Conservation (phyloP, 768 basidiomycete species). For the Hygrophorus pudorinus region DNA sequence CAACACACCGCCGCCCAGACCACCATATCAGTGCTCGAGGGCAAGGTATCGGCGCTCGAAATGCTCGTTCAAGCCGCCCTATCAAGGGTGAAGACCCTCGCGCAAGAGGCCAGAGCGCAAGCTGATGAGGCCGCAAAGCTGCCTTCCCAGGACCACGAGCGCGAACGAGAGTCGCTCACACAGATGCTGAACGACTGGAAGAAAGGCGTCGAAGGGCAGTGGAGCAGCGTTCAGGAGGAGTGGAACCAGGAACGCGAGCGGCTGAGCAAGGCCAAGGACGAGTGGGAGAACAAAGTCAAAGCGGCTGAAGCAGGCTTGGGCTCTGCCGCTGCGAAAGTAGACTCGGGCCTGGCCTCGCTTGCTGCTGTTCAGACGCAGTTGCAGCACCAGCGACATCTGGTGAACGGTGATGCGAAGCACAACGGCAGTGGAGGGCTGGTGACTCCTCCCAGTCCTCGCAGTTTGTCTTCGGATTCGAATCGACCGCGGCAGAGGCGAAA, state of each 20-base stretch:
- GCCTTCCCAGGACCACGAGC: constrained; percentile 34
- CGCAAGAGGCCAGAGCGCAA: constrained; percentile 28
- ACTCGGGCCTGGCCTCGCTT: constrained; percentile 7
- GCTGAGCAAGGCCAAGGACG: constrained; percentile 60
- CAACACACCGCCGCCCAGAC: constrained; percentile 71
- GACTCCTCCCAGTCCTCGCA: constrained; percentile 70
- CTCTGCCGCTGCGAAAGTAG: constrained; percentile 15
- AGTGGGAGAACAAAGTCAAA: constrained; percentile 63
- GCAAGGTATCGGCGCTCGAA: constrained; percentile 63
- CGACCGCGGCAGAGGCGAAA: constrained; percentile 29
- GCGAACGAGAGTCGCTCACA: constrained; percentile 34
- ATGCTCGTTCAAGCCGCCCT: constrained; percentile 32
- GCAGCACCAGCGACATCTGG: constrained; percentile 17
- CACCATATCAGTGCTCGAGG: constrained; percentile 61
- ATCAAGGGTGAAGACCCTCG: background rate
- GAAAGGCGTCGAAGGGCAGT: constrained; percentile 67
- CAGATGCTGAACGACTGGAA: constrained; percentile 66
- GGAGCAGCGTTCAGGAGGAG: constrained; percentile 62
- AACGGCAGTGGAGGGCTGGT: constrained; percentile 47
- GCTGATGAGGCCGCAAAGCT: constrained; percentile 57
- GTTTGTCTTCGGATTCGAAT: constrained; percentile 54
- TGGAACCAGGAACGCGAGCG: constrained; percentile 78
- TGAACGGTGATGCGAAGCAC: constrained; percentile 30
- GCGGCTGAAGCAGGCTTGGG: constrained; percentile 46
- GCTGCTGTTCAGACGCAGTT: constrained; percentile 22